phyloP scores from a whole-genome alignment of 2,329 filamentous ascomycete species.

The Emmonsia crescens region DNA sequence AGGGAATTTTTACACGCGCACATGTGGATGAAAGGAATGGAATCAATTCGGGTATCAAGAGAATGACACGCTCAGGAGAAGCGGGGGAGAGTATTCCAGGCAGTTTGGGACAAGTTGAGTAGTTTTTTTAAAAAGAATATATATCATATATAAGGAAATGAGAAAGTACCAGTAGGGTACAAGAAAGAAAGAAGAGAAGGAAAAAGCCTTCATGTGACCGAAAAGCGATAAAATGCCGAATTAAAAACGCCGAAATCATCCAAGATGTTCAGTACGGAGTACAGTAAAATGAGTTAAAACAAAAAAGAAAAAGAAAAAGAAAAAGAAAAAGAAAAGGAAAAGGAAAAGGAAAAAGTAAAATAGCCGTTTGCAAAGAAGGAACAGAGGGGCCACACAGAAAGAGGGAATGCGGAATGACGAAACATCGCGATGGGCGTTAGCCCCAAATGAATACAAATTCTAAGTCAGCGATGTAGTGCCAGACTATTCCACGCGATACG shows the following conservation, averaged over 20 bases:
- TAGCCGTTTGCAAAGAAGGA: neutral
- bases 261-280: neutral
- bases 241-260: neutral
- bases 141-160: neutral
- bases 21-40: neutral
- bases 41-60: neutral
- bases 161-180: neutral
- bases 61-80: neutral
- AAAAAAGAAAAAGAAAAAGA: neutral
- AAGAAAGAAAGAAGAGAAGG: neutral
- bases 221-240: neutral
- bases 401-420: neutral
- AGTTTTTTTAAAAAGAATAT: neutral
- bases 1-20: neutral
- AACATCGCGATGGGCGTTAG: neutral
- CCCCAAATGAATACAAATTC: neutral
- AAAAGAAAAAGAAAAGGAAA: neutral
- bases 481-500: neutral
- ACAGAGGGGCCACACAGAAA: neutral
- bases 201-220: neutral
- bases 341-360: neutral
- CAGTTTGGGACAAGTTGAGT: neutral
- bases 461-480: neutral
- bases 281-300: neutral
- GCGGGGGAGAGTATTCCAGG: neutral